Conservation (phyloP, 2,329 filamentous ascomycete genomes). For the Ophiosphaerella narmari region DNA sequence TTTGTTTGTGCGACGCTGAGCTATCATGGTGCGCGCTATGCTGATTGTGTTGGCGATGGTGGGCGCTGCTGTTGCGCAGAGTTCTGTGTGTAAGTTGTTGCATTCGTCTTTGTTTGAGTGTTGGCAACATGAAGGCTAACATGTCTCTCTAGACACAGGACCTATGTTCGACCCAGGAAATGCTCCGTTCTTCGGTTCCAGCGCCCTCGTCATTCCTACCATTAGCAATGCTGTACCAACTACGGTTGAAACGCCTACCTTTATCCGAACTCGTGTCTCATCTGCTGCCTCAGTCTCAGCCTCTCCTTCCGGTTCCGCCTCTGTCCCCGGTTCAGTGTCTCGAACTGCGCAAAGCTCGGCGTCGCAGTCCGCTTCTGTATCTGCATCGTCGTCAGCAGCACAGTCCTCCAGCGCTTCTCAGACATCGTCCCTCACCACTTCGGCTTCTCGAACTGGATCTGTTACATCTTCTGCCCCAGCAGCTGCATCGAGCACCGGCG, state of each 20-base stretch:
- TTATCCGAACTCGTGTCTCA: conserved; percentile 7
- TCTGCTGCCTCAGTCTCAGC: conserved; percentile 4
- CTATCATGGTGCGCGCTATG: conserved; percentile 15
- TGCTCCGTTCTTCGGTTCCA: conserved; percentile 23
- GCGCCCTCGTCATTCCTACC: conserved; percentile 20
- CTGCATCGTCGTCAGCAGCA: background rate
- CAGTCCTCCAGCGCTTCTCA: conserved; percentile 12
- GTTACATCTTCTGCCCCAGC: conserved; percentile 14
- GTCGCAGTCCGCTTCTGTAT: background rate
- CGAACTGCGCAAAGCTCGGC: background rate
- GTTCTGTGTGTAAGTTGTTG: conserved; percentile 10
- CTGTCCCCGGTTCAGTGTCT: background rate
- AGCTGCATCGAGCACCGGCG: conserved; percentile 21
- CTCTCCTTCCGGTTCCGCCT: background rate
- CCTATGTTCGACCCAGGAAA: conserved; percentile 24
- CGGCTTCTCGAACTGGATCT: conserved; percentile 6
- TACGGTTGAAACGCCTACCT: conserved; percentile 9
- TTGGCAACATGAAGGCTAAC: background rate
- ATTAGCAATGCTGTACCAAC: conserved; percentile 10
- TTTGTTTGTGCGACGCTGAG: background rate
- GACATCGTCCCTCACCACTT: conserved; percentile 6
- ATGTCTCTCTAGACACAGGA: conserved; percentile 14
- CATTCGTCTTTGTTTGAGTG: background rate
- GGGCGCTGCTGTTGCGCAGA: conserved; percentile 12
- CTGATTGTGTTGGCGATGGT: conserved; percentile 13